Base-by-base conservation (phyloP, 345 rosid species). In the Diplotaxis tenuifolia region DNA sequence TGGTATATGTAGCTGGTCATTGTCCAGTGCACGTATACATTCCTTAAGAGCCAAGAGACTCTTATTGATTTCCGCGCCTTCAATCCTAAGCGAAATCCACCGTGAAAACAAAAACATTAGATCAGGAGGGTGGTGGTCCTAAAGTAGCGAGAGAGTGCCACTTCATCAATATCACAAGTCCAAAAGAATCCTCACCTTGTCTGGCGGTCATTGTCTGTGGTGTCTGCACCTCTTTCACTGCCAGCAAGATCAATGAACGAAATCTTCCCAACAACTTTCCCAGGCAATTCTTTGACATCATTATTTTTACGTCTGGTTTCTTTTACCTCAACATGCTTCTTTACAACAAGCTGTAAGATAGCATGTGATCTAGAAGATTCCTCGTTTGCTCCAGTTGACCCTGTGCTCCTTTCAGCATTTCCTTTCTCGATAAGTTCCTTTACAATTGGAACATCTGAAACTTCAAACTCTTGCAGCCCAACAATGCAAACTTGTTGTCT, bases 321-420 rank as follows among this genome's bases (percentile, higher is more conserved):
- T 16, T 47, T 47, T 47, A 16, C 54, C 54, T 47, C 54, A 47
- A 47, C 54, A 47, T 47, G 54, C 21, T 47, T 47, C 54, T 47
- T 47, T 16, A 47, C 54, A 16, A 47, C 54, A 47, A 47, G 54
- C 54, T 47, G 54, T 47, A 47, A 47, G 21, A 47, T 47, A 47
- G 54, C 54, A 47, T 47, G 54, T 47, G 54, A 47, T 47, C 54
- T 47, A 47, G 54, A 47, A 47, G 54, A 47, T 47, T 47, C 54
- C 54, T 47, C 54, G 7, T 47, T 47, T 47, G 54, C 54, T 47
- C 54, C 54, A 16, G 54, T 47, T 47, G 54, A 47, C 20, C 54
- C 54, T 47, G 54, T 47, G 54, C 54, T 47, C 21, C 54, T 16
- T 47, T 47, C 54, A 47, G 54, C 21, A 47, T 47, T 47, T 47